These are phyloP conservation scores for Boletus rufocinnamomeus DNA, from an alignment of 768 basidiomycete species.

Conservation along the genomic window DNA sequence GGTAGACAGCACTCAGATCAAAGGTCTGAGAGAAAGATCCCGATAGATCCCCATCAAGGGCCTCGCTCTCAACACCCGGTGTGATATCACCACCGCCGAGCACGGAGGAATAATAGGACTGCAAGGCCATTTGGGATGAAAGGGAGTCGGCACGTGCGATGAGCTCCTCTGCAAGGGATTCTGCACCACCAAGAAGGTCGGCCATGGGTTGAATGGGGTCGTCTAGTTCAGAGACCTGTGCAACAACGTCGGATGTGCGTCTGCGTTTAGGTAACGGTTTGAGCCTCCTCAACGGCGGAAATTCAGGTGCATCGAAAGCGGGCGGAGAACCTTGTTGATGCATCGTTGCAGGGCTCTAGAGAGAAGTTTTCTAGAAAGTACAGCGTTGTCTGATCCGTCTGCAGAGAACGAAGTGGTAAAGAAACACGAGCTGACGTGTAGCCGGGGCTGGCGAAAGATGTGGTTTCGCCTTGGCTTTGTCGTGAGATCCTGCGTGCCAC, in stretches of 20 bases:
- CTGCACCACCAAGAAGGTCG: slow-evolving; percentile 42
- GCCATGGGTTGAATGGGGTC: slow-evolving; percentile 34
- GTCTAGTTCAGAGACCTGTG: slow-evolving; percentile 29
- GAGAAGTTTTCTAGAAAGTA: slow-evolving; percentile 20
- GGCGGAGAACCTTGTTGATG: slow-evolving; percentile 54
- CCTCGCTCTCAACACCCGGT: slow-evolving; percentile 33
- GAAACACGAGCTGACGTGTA: slow-evolving; percentile 36
- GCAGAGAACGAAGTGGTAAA: slow-evolving; percentile 23
- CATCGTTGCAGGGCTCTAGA: slow-evolving; percentile 38
- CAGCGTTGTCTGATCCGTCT: slow-evolving; percentile 16
- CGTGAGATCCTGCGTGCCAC: slow-evolving; percentile 25
- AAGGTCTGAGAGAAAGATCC: slow-evolving; percentile 29
- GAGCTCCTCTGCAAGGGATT: slow-evolving; percentile 57
- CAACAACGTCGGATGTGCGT: slow-evolving; percentile 46
- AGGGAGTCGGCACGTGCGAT: slow-evolving; percentile 58
- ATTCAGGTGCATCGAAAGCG: slow-evolving; percentile 65
- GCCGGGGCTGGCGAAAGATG: not conserved
- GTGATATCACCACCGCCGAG: slow-evolving; percentile 43
- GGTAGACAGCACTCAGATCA: slow-evolving; percentile 31
- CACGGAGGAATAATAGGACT: slow-evolving; percentile 65
- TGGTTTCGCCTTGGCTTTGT: not conserved
- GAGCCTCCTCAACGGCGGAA: slow-evolving; percentile 61
- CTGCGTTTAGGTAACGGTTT: slow-evolving; percentile 81
- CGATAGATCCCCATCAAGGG: slow-evolving; percentile 17
- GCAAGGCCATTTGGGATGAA: slow-evolving; percentile 59